Evolutionary conservation across 148 eudicot species (phyloP).

Genomic region (Chenopodium berlandieri): DNA sequence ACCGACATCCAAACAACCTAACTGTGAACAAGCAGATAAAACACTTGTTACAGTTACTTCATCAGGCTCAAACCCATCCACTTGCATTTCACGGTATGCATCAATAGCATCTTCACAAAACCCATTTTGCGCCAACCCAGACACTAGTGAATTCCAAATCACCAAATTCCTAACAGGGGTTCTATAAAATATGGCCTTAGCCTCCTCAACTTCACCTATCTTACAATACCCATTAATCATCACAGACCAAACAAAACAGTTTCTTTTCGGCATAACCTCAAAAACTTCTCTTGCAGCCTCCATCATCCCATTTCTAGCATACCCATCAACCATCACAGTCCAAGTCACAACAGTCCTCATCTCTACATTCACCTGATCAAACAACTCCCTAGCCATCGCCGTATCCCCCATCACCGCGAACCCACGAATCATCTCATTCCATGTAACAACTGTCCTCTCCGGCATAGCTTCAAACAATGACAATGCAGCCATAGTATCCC

Average conservation of each 20-base stretch:
- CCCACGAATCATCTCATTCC: slow-evolving; percentile 70
- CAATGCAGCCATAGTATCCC: slow-evolving; percentile 28
- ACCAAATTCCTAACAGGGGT: slow-evolving; percentile 49
- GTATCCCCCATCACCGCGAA: slow-evolving; percentile 44
- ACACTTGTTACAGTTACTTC: slow-evolving; percentile 54
- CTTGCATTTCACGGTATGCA: slow-evolving; percentile 42
- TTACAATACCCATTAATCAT: slow-evolving; percentile 63
- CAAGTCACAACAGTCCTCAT: slow-evolving; percentile 62
- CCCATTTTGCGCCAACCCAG: slow-evolving; percentile 64
- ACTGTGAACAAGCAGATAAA: slow-evolving; percentile 70
- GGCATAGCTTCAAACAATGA: slow-evolving; percentile 42
- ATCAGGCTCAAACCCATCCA: slow-evolving; percentile 58
- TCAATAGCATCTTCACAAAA: slow-evolving; percentile 51
- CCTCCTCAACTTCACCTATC: slow-evolving; percentile 46
- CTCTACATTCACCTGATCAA: slow-evolving; percentile 43
- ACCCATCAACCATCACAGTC: slow-evolving; percentile 70
- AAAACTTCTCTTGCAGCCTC: slow-evolving; percentile 56
- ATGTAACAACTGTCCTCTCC: slow-evolving; percentile 37
- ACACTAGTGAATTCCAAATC: slow-evolving; percentile 58
- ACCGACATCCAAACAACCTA: slow-evolving; percentile 52
- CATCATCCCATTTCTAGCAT: slow-evolving; percentile 58
- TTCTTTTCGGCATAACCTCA: slow-evolving; percentile 52
- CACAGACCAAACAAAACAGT: slow-evolving; percentile 63
- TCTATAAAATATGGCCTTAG: slow-evolving; percentile 40
- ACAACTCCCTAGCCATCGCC: slow-evolving; percentile 43